A percentile compares a stretch with the other conserved stretches of the same genome.
These are phyloP conservation scores for Pythium pyrilobum DNA, from an alignment of 352 stramenopile genomes.

Conservation along the genomic window DNA sequence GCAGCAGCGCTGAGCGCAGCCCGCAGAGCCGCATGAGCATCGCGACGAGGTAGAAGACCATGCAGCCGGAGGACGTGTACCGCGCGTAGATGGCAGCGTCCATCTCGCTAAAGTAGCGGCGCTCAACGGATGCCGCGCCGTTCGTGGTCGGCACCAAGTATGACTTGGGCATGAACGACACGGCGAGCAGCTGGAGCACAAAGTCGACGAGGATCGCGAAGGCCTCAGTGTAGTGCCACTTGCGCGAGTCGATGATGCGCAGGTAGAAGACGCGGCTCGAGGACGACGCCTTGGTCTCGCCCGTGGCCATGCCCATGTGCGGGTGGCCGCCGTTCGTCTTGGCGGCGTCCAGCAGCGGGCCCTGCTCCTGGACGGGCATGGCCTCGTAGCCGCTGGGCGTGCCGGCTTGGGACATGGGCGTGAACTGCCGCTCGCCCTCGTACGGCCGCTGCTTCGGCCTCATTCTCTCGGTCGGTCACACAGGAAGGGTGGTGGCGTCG, in stretches of 20 bases:
- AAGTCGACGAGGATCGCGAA: slow-evolving; percentile 86
- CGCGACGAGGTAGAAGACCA: slow-evolving; percentile 81
- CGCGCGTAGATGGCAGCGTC: slow-evolving; percentile 64
- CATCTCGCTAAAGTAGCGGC: slow-evolving; percentile 46
- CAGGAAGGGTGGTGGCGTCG: too few species aligned
- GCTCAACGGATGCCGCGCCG: too few species aligned
- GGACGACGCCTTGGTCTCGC: neutral
- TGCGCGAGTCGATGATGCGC: slow-evolving; percentile 82
- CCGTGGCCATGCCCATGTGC: neutral
- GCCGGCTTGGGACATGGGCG: neutral
- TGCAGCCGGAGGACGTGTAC: slow-evolving; percentile 66
- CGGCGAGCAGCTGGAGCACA: slow-evolving; percentile 72
- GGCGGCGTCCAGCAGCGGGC: slow-evolving; percentile 3
- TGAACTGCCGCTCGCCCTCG: slow-evolving; percentile 10
- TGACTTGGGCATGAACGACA: slow-evolving; percentile 77
- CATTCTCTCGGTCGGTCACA: too few species aligned
- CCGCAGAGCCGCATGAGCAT: slow-evolving; percentile 77
- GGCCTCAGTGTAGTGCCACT: slow-evolving; percentile 86
- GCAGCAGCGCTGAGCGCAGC: slow-evolving; percentile 66
- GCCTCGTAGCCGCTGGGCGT: slow-evolving; percentile 6
- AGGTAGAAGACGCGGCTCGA: slow-evolving; percentile 70
- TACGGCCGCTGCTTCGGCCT: neutral
- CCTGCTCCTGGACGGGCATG: slow-evolving; percentile 3
- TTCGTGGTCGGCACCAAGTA: too few species aligned
- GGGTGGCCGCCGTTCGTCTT: neutral